Evolutionary conservation across 164 flowering plant genomes (phyloP).

Genomic region (Magnolia changhungtana): DNA sequence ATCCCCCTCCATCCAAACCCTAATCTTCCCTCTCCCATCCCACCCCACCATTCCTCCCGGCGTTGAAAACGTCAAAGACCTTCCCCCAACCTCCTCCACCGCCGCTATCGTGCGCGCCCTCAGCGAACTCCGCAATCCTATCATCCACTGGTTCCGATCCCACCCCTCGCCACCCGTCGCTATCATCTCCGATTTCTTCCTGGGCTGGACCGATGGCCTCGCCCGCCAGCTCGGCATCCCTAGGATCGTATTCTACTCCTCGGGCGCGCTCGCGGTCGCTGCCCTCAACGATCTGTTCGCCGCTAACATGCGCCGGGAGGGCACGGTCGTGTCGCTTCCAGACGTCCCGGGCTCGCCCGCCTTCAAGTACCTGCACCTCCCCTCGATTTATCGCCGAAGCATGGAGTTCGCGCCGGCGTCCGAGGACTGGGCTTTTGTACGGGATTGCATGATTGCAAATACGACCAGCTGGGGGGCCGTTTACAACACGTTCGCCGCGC

Average conservation of each 20-base stretch:
- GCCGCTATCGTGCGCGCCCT: constrained; percentile 29
- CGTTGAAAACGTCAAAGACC: constrained; percentile 43
- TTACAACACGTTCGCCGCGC: constrained; percentile 21
- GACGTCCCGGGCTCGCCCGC: constrained; percentile 25
- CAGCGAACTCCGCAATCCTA: constrained; percentile 27
- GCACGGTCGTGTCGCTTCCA: background rate
- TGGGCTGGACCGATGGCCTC: constrained; percentile 34
- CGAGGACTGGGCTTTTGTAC: constrained; percentile 8
- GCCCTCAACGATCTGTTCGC: constrained; percentile 10
- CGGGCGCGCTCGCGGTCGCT: constrained; percentile 21
- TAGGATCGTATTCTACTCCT: constrained; percentile 26
- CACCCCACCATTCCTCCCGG: constrained; percentile 47
- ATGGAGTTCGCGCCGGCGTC: constrained; percentile 11
- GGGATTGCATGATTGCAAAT: constrained; percentile 20
- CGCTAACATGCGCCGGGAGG: background rate
- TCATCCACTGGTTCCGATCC: constrained; percentile 43
- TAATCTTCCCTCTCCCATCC: constrained; percentile 56
- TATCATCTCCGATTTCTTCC: constrained; percentile 48
- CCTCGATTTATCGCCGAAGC: constrained; percentile 7
- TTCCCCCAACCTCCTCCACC: constrained; percentile 31
- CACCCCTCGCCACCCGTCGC: constrained; percentile 48
- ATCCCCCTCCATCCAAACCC: constrained; percentile 32
- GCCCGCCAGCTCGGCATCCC: constrained; percentile 24
- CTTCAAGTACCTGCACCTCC: constrained; percentile 15
- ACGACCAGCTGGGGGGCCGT: constrained; percentile 21